Base-by-base conservation (phyloP, 495 filamentous ascomycete genomes). In the Oleoguttula mirabilis region DNA sequence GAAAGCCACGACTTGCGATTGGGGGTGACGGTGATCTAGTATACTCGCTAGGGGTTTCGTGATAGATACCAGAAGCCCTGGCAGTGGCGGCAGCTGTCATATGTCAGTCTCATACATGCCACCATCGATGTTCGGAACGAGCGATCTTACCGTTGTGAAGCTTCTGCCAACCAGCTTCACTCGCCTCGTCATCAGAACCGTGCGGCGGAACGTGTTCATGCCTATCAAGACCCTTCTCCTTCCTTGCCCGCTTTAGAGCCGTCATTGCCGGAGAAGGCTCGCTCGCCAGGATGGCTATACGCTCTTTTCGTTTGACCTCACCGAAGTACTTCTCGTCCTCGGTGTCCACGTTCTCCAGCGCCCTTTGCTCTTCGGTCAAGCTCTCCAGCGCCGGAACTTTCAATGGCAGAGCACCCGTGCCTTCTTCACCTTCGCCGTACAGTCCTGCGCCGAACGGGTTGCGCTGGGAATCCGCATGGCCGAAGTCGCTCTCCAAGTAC, bases 401-500 rank as follows among this genome's bases (percentile, higher is more conserved):
- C 67, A 75, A 76, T 64, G 68, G 85, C 61, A 69, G 69, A 44
- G 64, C 82, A 43, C 60, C 77, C 59, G 55, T 79, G 61, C 64
- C 77, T 23, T 59, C 55, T 8, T 55, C 60, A 55, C 68, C 44
- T 41, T 75, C 66, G 30, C 67, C 71, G 24, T 68, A 79, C 62
- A 69, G 59, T 15, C 90, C 90, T 1, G 75, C 59, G 2, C 92
- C 90, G 55, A 93, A 98, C 0, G 90, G 90, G 59, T 96, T 98
- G 43, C 81, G 77, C 30, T 78, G 65, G 28, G 85, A 84, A 40
- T 79, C 83, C 48, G 94, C 81, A 36, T 73, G 69, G 3, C 79
- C 79, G 55, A 94, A 95, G 57, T 96, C 83, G 38, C 88, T 88
- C 63, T 98, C 92, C n/a, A 96, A 68, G 60, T 98, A 96, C 68